Percentiles rank a stretch among this genome's conserved stretches.
Evolutionary conservation across 352 stramenopile species (phyloP).

Genomic region (Phytopythium vexans): DNA sequence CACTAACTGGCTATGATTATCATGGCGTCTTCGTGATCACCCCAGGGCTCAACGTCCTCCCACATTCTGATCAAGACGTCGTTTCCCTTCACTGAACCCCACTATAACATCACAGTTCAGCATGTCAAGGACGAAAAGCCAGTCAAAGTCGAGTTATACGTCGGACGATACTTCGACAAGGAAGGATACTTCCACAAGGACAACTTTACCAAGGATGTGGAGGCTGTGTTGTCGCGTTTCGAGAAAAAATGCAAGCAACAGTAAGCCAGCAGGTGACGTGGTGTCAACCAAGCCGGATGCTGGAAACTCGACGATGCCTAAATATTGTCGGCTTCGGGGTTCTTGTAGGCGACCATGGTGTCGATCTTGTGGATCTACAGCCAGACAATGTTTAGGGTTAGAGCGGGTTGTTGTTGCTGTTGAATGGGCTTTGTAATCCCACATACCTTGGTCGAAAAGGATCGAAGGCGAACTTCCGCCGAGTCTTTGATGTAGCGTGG

Average conservation of each 20-base stretch:
- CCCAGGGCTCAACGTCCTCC: conserved; percentile 27
- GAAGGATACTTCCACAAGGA: conserved; percentile 85
- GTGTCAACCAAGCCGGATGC: conserved; percentile 6
- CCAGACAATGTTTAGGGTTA: conserved; percentile 9
- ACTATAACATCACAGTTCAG: conserved; percentile 67
- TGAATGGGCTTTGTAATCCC: neutral
- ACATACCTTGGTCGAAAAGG: conserved; percentile 96
- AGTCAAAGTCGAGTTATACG: conserved; percentile 67
- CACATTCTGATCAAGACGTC: conserved; percentile 60
- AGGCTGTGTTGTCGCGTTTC: conserved; percentile 54
- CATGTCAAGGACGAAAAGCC: conserved; percentile 32
- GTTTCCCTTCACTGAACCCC: conserved; percentile 70
- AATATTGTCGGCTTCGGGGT: conserved; percentile 73
- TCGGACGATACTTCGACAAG: conserved; percentile 84
- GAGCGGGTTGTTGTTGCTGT: conserved; percentile 12
- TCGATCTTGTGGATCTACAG: conserved; percentile 97
- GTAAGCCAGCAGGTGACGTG: conserved; percentile 20
- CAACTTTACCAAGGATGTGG: conserved; percentile 66
- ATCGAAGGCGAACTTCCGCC: conserved; percentile 96
- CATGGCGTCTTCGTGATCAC: neutral
- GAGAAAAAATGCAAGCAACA: conserved; percentile 77
- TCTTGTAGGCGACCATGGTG: conserved; percentile 97
- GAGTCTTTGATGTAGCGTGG: conserved; percentile 97
- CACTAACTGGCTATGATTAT: neutral
- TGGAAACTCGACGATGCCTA: conserved; percentile 24